Base-by-base conservation (phyloP, 2,329 filamentous ascomycete genomes). In the Pseudogymnoascus sp. region DNA sequence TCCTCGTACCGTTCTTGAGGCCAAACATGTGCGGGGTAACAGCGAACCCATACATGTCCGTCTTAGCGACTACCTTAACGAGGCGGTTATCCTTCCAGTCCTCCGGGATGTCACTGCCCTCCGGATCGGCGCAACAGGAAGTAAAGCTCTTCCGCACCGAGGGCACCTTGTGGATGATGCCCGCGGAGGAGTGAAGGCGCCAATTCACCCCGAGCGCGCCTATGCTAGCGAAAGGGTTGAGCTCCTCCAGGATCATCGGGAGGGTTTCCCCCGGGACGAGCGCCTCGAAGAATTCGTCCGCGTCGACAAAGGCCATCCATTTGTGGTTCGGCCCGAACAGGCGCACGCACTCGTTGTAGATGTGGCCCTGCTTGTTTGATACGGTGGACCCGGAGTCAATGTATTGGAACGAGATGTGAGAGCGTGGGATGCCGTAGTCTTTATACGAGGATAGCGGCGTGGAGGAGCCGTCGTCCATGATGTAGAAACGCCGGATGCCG, bases 131-230 rank as follows among this genome's bases (percentile, higher is more conserved):
- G 18, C 70, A 65, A 37, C 70, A 73, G 18, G 65, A 65, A 2
- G 69, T 73, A 64, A 70, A 74, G 12, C 62, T 60, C 41, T 67
- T 65, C 12, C 71, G 66, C 4, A 64, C 62, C 2, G 64, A 69
- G 22, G 64, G 59, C 4, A 67, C 66, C 0, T 69, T 68, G 22
- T 60, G 64, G 3, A 70, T 62, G 12, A 67, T 65, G 16, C 66
- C 65, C 30, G 67, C 67, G 4, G 70, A 69, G 20, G 65, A 71
- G 62, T 73, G 72, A 22, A 69, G 65, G 47, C 65, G 65, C 69
- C 71, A 71, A 60, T 71, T 71, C 20, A 74, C 62, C 9, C 68
- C 71, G 1, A 74, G 60, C 8, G 70, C 70, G 12, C 71, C 71
- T 18, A 71, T 66, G 2, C 60, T 63, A 7, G 66, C 61, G 41